Evolutionary conservation across 2,329 filamentous ascomycete genomes (phyloP), one percentile per base, ranked within the genome.

Genomic region (Clonostachys sp.): DNA sequence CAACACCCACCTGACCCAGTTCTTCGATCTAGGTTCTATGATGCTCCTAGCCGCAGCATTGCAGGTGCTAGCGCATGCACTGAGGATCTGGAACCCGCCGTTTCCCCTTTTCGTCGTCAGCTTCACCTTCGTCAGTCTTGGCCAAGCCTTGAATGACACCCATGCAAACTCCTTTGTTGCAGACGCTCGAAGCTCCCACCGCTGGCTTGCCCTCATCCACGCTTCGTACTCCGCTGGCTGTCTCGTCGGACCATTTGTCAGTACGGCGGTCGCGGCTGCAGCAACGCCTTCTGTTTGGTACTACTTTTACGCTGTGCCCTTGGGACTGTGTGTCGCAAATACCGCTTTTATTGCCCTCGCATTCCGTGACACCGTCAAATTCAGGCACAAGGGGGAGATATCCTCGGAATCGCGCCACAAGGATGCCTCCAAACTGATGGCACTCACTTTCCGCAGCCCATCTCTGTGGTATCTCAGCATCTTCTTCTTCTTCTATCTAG

Each of bases 401-500:
- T 5, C 41, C 45, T 6, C 41, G 3, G 16, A 39, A 14, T 46
- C 49, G 2, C 46, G 52, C 36, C 60, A 60, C 20, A 59, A 61
- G 5, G 66, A 61, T 41, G 74, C 74, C 0, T 55, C 67, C 6
- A 51, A 53, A 1, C 63, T 78, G 42, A 71, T 81, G 44, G 70
- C 69, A 34, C 61, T 63, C 8, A 69, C 76, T 0, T 50, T 81
- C 0, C 62, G 57, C 13, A 68, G 61, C 2, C 73, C 65, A 14
- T 69, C 68, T 5, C 64, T 86, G 5, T 85, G 81, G 77, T 58
- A 82, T 0, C 57, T 86, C 4, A 80, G 80, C 44, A 46, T 82
- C 3, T 85, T 83, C 59, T 86, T 80, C 63, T 85, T 85, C 63
- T 83, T 84, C 58, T 77, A 78, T 45, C 65, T 86, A 0, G 82